Percentiles rank a stretch among this genome's conserved stretches.
phyloP scores from a whole-genome alignment of 768 basidiomycete species.

The Termitomyces eurrhizus region DNA sequence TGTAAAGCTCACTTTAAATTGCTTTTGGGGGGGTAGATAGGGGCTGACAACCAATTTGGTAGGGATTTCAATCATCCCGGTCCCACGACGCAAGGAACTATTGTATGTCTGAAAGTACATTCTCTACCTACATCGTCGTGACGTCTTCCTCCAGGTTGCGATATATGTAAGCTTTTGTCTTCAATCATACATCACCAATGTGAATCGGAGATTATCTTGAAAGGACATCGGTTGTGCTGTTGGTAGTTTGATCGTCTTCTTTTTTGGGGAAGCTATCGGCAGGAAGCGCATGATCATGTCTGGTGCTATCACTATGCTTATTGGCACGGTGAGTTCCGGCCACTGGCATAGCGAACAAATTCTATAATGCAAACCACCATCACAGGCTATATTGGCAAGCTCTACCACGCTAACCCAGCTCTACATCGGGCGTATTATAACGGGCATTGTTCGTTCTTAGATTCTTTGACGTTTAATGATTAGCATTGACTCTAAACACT shows the following conservation, averaged over 20 bases:
- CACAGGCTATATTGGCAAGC: constrained; percentile 33
- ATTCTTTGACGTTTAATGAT: background rate
- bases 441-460: constrained; percentile 27
- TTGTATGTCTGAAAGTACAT: constrained; percentile 22
- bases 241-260: constrained; percentile 32
- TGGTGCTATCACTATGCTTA: constrained; percentile 32
- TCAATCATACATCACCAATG: background rate
- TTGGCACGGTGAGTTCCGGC: constrained; percentile 28
- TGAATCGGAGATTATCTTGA: background rate
- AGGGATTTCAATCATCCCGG: constrained; percentile 32
- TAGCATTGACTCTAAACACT: background rate
- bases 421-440: constrained; percentile 33
- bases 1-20: background rate
- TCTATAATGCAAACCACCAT: background rate
- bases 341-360: background rate
- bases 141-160: constrained; percentile 16
- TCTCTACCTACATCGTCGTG: no score
- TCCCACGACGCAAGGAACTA: constrained; percentile 34
- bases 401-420: constrained; percentile 35
- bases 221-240: constrained; percentile 37
- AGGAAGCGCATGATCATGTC: constrained; percentile 36
- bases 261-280: constrained; percentile 34
- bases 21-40: constrained; percentile 24
- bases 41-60: constrained; percentile 38
- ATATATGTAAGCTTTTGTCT: constrained; percentile 26